Percentiles rank a stretch among this genome's conserved stretches.
Conservation (phyloP, 441 rosid genomes). For the Pelargonium myrrhifolium region DNA sequence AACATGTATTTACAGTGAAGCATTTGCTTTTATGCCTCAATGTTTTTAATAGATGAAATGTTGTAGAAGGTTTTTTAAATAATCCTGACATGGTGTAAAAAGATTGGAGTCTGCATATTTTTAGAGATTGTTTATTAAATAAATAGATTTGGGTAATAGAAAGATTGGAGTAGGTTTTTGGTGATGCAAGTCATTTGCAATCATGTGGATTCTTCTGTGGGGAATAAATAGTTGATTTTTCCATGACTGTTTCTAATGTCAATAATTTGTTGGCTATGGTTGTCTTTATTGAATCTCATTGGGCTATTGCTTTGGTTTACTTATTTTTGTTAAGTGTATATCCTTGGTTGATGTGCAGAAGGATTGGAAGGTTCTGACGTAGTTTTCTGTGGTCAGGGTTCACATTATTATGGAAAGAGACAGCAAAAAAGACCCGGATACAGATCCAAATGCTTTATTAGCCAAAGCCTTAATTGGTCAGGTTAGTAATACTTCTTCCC, state of each 20-base stretch:
- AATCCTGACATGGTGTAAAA: background rate
- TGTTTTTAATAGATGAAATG: background rate
- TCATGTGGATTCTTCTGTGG: background rate
- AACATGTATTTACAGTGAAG: conserved; percentile 6
- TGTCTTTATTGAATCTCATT: too few relatives aligned
- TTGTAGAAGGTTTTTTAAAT: background rate
- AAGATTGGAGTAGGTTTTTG: background rate
- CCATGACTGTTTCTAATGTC: background rate
- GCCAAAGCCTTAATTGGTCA: conserved; percentile 78
- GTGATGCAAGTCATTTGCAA: background rate
- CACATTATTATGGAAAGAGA: conserved; percentile 76
- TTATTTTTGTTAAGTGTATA: too few relatives aligned
- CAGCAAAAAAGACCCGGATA: conserved; percentile 66
- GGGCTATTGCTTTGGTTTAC: too few relatives aligned
- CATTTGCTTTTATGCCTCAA: too few relatives aligned
- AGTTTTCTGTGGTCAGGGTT: conserved; percentile 48
- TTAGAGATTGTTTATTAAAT: too few relatives aligned
- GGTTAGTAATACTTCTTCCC: conserved; percentile 36
- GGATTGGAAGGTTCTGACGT: conserved; percentile 14
- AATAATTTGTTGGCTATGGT: too few relatives aligned
- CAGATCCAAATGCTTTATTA: conserved; percentile 57
- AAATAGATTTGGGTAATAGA: background rate
- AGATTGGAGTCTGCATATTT: too few relatives aligned
- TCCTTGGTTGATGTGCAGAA: background rate
- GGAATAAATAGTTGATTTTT: background rate